These are phyloP conservation scores for Tetrahymena malaccensis DNA, from an alignment of 73 alveolate genomes.

Conservation along the genomic window DNA sequence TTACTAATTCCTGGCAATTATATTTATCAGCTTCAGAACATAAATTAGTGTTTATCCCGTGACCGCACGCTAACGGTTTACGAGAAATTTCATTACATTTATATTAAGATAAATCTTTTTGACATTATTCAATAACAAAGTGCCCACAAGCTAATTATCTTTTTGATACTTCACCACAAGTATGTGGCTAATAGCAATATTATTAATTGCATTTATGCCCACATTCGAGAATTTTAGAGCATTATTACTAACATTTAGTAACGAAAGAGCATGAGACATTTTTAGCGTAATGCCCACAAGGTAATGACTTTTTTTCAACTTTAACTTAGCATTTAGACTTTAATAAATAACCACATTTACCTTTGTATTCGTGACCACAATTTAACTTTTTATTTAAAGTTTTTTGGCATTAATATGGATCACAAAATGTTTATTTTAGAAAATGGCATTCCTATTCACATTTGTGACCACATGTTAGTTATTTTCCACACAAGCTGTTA, in stretches of 20 bases:
- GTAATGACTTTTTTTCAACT: constrained; percentile 39
- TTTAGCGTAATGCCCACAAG: constrained; percentile 46
- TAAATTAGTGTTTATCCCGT: background rate
- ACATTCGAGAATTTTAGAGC: constrained; percentile 8
- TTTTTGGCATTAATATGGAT: background rate
- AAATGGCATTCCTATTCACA: background rate
- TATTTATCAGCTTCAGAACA: background rate
- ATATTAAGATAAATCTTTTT: background rate
- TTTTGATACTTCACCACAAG: background rate
- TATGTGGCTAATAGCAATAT: background rate
- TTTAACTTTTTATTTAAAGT: background rate
- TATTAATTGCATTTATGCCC: constrained; percentile 31
- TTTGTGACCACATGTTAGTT: constrained; percentile 34
- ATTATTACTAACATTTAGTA: background rate
- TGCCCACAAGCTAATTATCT: background rate
- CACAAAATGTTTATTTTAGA: background rate
- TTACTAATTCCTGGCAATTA: background rate
- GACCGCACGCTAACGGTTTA: background rate
- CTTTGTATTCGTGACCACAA: constrained; percentile 9
- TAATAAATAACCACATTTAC: background rate
- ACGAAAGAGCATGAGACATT: background rate
- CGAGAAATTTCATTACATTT: background rate
- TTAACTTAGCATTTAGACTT: background rate
- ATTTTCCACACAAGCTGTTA: constrained; percentile 4
- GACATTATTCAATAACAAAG: background rate